Evolutionary conservation across 2,329 filamentous ascomycete species (phyloP).

Genomic region (Aaosphaeria pasadenensis): DNA sequence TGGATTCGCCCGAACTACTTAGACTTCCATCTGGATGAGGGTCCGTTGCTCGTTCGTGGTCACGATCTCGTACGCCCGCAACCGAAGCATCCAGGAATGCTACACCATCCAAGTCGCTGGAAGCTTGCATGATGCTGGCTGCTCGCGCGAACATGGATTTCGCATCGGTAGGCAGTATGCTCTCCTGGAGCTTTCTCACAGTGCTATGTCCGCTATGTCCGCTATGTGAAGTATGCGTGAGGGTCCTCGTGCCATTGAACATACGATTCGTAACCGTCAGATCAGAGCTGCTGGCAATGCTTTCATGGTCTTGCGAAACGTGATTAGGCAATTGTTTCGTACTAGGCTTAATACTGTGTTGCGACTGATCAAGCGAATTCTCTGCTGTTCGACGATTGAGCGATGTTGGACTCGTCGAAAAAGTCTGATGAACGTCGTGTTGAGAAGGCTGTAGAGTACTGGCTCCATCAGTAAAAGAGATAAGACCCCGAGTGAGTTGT

Average conservation of each 20-base stretch:
- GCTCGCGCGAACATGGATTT: slow-evolving; percentile 32
- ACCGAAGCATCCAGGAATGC: slow-evolving; percentile 33
- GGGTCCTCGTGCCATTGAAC: too few relatives aligned
- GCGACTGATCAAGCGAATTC: too few relatives aligned
- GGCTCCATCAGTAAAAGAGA: slow-evolving; percentile 26
- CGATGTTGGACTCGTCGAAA: too few relatives aligned
- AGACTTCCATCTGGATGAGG: not conserved
- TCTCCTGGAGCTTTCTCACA: slow-evolving; percentile 20
- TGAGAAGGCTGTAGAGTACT: too few relatives aligned
- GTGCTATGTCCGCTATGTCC: not conserved
- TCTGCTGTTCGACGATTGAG: too few relatives aligned
- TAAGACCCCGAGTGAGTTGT: slow-evolving; percentile 27
- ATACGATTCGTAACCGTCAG: too few relatives aligned
- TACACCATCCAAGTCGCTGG: slow-evolving; percentile 32
- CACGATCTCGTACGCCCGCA: slow-evolving; percentile 3
- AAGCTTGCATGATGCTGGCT: slow-evolving; percentile 28
- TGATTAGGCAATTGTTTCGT: too few relatives aligned
- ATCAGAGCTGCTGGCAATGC: too few relatives aligned
- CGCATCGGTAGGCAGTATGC: slow-evolving; percentile 25
- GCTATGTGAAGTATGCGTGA: too few relatives aligned
- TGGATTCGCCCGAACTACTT: not conserved
- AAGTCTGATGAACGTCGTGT: too few relatives aligned
- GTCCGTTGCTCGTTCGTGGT: not conserved
- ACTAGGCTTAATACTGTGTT: too few relatives aligned
- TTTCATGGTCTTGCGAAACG: too few relatives aligned